Conservation (phyloP, 2,329 filamentous ascomycete genomes). For the Nannizzia gypsea region DNA sequence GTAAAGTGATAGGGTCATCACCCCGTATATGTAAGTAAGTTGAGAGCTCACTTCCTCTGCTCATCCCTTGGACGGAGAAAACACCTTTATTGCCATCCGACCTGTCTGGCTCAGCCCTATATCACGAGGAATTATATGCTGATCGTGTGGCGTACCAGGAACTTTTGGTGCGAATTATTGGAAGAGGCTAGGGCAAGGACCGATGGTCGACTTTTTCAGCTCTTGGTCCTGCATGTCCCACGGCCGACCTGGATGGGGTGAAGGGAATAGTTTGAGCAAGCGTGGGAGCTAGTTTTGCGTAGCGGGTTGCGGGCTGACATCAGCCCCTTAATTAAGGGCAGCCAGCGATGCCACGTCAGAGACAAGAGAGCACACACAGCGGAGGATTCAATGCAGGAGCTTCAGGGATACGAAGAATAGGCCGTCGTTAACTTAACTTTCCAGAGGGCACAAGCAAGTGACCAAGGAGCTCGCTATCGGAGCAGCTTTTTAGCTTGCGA, state of each 20-base stretch:
- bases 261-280: slow-evolving; percentile 2
- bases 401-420: neutral
- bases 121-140: slow-evolving; percentile 1
- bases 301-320: neutral
- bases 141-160: neutral
- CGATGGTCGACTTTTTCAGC: neutral
- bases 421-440: too few species aligned
- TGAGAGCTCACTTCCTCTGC: neutral
- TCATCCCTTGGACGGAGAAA: neutral
- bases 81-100: neutral
- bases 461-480: too few species aligned
- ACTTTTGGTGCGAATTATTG: neutral
- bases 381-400: slow-evolving; percentile 4
- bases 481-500: neutral
- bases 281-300: neutral
- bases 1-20: neutral
- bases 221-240: neutral
- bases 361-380: neutral
- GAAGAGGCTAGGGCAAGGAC: neutral
- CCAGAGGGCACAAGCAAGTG: too few species aligned
- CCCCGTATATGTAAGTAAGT: neutral
- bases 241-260: neutral
- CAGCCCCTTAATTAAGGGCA: neutral
- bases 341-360: slow-evolving; percentile 1
- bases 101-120: neutral